Conservation (phyloP, 306 rosid species). For the Canavalia ensiformis region DNA sequence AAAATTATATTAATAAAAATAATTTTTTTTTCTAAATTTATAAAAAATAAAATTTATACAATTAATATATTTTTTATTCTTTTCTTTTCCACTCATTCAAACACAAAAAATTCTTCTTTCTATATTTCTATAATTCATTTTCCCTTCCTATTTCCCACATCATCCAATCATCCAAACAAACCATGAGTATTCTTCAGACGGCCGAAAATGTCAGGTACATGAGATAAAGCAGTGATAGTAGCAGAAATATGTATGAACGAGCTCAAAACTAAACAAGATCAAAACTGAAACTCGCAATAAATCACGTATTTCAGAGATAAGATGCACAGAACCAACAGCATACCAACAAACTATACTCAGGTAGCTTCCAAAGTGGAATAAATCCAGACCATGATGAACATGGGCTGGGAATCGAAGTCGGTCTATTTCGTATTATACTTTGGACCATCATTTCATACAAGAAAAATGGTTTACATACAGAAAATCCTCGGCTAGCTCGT, state of each 20-base stretch:
- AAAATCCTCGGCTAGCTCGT: conserved; percentile 66
- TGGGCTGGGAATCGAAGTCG: conserved; percentile 32
- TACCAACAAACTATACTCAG: background rate
- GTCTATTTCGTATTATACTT: conserved; percentile 54
- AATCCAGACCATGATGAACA: conserved; percentile 45
- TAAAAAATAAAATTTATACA: too few species aligned
- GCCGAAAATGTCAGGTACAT: background rate
- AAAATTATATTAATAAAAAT: too few species aligned
- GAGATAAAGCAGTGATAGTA: background rate
- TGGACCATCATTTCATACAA: conserved; percentile 50
- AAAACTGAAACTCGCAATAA: conserved; percentile 31
- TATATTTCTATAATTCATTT: too few species aligned
- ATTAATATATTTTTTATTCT: too few species aligned
- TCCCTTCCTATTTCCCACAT: too few species aligned
- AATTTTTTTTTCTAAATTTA: too few species aligned
- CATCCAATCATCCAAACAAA: too few species aligned
- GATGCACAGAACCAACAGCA: conserved; percentile 32
- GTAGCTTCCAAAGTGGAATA: background rate
- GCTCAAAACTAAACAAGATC: conserved; percentile 15
- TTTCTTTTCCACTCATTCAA: too few species aligned
- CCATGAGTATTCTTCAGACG: background rate
- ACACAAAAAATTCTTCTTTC: too few species aligned
- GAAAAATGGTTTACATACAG: conserved; percentile 58
- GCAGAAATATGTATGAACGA: background rate
- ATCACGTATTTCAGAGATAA: background rate